Evolutionary conservation across 108 stramenopile species (phyloP).

Genomic region (Pseudonitzschia pungens): DNA sequence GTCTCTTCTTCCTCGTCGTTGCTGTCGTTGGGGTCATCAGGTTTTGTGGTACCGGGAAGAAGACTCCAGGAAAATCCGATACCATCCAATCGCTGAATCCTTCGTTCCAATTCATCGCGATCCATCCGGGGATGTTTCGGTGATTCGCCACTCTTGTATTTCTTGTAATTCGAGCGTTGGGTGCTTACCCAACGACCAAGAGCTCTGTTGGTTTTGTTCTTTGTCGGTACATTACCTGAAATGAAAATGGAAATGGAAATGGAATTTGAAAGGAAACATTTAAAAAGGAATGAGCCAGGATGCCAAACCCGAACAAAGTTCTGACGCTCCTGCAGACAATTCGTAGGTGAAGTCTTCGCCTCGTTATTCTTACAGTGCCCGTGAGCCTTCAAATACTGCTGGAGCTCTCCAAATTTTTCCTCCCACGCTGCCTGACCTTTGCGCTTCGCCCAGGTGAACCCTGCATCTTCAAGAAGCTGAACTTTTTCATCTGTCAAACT

Average conservation of each 20-base stretch:
- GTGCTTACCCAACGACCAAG: slow-evolving; percentile 61
- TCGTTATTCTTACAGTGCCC: slow-evolving; percentile 29
- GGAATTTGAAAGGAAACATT: background rate
- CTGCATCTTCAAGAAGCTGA: slow-evolving; percentile 39
- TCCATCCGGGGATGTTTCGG: slow-evolving; percentile 5
- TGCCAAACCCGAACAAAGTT: background rate
- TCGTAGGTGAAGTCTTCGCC: background rate
- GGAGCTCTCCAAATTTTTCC: slow-evolving; percentile 44
- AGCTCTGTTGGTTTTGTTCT: slow-evolving; percentile 44
- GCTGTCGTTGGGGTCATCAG: background rate
- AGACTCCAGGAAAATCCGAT: slow-evolving; percentile 40
- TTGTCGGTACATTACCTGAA: slow-evolving; percentile 52
- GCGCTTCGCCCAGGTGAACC: slow-evolving; percentile 62
- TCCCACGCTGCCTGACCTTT: slow-evolving; percentile 66
- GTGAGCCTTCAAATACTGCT: slow-evolving; percentile 34
- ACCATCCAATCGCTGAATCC: slow-evolving; percentile 18
- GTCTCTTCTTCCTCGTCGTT: slow-evolving; percentile 10
- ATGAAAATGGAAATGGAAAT: background rate
- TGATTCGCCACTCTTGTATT: slow-evolving; percentile 14
- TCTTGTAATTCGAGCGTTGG: slow-evolving; percentile 46
- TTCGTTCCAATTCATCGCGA: slow-evolving; percentile 25
- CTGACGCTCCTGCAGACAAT: background rate
- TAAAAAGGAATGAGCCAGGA: background rate
- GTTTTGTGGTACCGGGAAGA: slow-evolving; percentile 4
- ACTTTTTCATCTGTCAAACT: slow-evolving; percentile 42